Evolutionary conservation across 805 yeast genomes (phyloP).

Genomic region (Cyberlindnera xylosilytica): DNA sequence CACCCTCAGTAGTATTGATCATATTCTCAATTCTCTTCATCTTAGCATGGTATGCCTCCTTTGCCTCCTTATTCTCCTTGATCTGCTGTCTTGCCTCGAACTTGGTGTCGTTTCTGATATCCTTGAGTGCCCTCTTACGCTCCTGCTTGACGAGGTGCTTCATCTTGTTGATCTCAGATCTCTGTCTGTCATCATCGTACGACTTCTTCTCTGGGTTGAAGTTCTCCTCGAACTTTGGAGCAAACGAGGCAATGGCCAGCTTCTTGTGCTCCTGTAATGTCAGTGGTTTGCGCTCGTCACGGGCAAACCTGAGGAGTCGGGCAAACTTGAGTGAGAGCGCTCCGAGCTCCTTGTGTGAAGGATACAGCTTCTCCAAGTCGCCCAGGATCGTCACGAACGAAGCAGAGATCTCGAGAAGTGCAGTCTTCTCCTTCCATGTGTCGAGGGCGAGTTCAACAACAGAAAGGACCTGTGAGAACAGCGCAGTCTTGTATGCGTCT

Average conservation of each 20-base stretch:
- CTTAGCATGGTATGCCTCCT: constrained; percentile 81
- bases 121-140: constrained; percentile 82
- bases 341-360: constrained; percentile 31
- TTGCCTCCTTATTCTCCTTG: constrained; percentile 68
- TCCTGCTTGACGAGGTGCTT: constrained; percentile 87
- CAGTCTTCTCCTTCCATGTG: constrained; percentile 61
- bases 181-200: constrained; percentile 75
- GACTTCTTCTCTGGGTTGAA: constrained; percentile 94
- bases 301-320: constrained; percentile 47
- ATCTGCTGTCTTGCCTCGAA: constrained; percentile 87
- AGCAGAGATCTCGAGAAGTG: constrained; percentile 55
- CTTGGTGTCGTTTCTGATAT: constrained; percentile 82
- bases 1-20: constrained; percentile 91
- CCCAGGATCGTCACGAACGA: constrained; percentile 45
- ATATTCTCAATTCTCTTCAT: constrained; percentile 85
- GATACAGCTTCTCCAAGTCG: constrained; percentile 37
- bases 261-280: constrained; percentile 81
- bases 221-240: constrained; percentile 93
- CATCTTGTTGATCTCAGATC: constrained; percentile 82
- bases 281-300: constrained; percentile 61
- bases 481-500: constrained; percentile 20
- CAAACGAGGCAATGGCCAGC: constrained; percentile 75
- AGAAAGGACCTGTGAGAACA: constrained; percentile 29
- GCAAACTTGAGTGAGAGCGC: constrained; percentile 41
- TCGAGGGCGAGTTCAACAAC: constrained; percentile 32